Evolutionary conservation across 2,329 filamentous ascomycete species (phyloP).

Genomic region (Colletotrichum ledebouriae): DNA sequence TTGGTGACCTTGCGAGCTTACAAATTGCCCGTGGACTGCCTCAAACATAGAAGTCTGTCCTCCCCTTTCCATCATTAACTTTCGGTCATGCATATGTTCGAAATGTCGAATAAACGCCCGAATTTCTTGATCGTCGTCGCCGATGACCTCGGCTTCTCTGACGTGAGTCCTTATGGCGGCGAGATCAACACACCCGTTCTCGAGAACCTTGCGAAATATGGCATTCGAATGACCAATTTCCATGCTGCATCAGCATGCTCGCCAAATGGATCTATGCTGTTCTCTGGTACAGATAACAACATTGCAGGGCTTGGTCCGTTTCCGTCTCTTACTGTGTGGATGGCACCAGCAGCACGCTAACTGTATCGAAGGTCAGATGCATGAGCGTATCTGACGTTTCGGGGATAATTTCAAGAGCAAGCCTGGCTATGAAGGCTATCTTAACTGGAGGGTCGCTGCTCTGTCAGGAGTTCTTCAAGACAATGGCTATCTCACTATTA

Average conservation of each 20-base stretch:
- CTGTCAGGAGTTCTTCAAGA: too few species aligned
- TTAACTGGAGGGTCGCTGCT: too few species aligned
- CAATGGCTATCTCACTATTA: too few species aligned
- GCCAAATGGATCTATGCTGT: conserved; percentile 70
- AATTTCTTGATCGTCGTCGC: conserved; percentile 53
- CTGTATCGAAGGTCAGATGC: conserved; percentile 54
- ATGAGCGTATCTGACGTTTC: conserved; percentile 51
- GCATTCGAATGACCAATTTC: conserved; percentile 69
- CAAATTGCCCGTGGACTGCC: too few species aligned
- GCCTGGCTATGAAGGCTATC: conserved; percentile 46
- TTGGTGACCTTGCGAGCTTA: background rate
- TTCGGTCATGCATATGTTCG: background rate
- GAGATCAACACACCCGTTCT: conserved; percentile 52
- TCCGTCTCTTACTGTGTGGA: too few species aligned
- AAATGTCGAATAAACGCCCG: conserved; percentile 43
- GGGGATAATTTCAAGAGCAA: conserved; percentile 35
- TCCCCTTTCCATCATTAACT: background rate
- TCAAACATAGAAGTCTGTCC: background rate
- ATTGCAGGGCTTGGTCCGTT: conserved; percentile 62
- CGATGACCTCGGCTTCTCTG: conserved; percentile 52
- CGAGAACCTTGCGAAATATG: conserved; percentile 57
- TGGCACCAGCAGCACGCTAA: background rate
- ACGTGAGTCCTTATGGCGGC: conserved; percentile 49
- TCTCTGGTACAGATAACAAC: conserved; percentile 71
- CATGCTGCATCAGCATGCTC: conserved; percentile 71